Evolutionary conservation across 495 filamentous ascomycete genomes (phyloP).

Genomic region (Friedmanniomyces simplex): DNA sequence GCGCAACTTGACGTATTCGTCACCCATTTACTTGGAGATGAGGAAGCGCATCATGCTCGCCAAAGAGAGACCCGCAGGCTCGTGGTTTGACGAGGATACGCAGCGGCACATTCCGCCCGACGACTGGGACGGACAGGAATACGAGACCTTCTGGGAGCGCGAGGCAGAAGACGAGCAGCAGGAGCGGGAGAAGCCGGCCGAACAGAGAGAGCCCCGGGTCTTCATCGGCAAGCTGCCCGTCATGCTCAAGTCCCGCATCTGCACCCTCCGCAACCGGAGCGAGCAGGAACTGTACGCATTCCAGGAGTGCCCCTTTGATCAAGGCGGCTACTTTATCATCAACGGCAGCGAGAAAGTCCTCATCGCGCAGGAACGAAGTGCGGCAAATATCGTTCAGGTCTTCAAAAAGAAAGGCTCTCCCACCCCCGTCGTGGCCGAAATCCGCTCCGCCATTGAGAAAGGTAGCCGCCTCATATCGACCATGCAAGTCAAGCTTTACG

Average conservation of each 20-base stretch:
- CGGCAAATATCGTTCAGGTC: constrained; percentile 96
- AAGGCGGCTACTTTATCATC: constrained; percentile 97
- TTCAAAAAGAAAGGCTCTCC: constrained; percentile 93
- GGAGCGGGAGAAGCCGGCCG: constrained; percentile 14
- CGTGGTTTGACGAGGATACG: constrained; percentile 40
- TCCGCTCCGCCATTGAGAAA: constrained; percentile 91
- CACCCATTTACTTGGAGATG: constrained; percentile 78
- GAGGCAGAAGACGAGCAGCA: constrained; percentile 24
- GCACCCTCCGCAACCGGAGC: constrained; percentile 67
- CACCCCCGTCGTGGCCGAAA: constrained; percentile 87
- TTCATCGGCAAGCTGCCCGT: constrained; percentile 93
- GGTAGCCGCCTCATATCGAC: constrained; percentile 87
- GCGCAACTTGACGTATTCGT: constrained; percentile 89
- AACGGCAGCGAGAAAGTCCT: constrained; percentile 99
- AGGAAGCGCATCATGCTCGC: constrained; percentile 69
- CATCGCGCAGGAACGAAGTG: constrained; percentile 93
- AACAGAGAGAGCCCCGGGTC: constrained; percentile 41
- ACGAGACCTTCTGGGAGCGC: constrained; percentile 47
- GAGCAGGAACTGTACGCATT: constrained; percentile 74
- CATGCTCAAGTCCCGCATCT: constrained; percentile 94
- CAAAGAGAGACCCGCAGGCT: constrained; percentile 54
- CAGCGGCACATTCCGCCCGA: constrained; percentile 12
- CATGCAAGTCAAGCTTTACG: constrained; percentile 74
- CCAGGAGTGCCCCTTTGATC: constrained; percentile 96
- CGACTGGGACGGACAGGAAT: constrained; percentile 34